phyloP scores from a whole-genome alignment of 2,329 filamentous ascomycete genomes.

The Aureobasidium sp. region DNA sequence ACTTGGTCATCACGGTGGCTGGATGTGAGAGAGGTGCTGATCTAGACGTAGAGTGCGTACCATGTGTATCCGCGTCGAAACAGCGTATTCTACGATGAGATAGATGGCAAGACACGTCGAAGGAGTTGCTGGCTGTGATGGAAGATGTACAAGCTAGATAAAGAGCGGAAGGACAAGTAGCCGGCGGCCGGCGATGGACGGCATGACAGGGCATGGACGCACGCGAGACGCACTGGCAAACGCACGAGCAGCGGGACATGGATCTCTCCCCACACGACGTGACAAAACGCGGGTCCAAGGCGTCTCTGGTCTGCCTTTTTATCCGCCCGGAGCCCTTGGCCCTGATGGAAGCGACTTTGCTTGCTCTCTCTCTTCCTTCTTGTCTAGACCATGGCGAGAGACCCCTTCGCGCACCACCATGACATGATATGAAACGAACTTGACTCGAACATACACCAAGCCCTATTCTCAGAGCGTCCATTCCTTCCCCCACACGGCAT shows the following conservation, averaged over 20 bases:
- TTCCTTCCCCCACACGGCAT: not conserved
- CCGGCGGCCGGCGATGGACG: not conserved
- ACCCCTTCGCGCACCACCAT: not conserved
- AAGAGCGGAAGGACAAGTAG: not conserved
- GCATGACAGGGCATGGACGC: not conserved
- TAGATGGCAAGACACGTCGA: not conserved
- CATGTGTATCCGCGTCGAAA: not conserved
- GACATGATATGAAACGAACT: not conserved
- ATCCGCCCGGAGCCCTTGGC: not conserved
- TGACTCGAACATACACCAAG: not conserved
- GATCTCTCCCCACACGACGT: not conserved
- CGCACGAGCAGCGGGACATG: conserved; percentile 6
- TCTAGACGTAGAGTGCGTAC: not conserved
- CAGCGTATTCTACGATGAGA: not conserved
- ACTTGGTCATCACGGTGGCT: conserved; percentile 16
- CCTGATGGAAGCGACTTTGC: not conserved
- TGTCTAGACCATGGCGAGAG: not conserved
- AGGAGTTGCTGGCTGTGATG: not conserved
- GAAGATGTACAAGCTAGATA: not conserved
- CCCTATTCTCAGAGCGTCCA: not conserved
- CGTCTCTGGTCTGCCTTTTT: not conserved
- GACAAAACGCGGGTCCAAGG: not conserved
- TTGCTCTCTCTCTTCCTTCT: not conserved
- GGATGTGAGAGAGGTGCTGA: not conserved
- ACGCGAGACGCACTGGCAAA: not conserved